Base-by-base conservation (phyloP, 83 land plant genomes). In the Thuja plicata region DNA sequence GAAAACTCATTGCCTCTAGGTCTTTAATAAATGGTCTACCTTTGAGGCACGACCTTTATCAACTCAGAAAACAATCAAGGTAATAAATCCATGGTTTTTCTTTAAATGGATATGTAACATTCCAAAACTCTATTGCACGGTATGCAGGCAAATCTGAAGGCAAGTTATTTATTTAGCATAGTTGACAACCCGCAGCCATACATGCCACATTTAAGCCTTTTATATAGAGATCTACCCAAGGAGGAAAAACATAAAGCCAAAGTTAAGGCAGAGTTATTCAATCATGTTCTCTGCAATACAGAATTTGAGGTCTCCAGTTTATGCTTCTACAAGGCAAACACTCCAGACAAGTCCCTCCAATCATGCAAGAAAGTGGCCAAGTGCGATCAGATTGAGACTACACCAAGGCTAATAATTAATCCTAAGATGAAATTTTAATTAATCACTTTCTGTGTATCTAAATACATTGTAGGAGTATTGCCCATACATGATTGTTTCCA, bases 171-270 rank as follows among this genome's bases (percentile, higher is more conserved):
- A 84, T 92, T 95, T 76, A 94, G 94, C 54, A 41, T 84, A 17
- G 52, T 27, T 84, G 62, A 24, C 8, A 21, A 21, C 86, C 88
- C 88, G 91, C 87, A 92, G 94, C 97, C 92, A 16, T 97, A 97
- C 82, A 95, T 93, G 99, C 99, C 99, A 4, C 99, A 97, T 89
- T 54, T 97, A 91, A 97, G 99, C 91, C 91, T 97, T 55, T 91
- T 96, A 16, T 97, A 97, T 88, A 94, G 89, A 27, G 94, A 96
- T 88, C 45, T 95, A 32, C 66, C 93, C 4, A 94, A 95, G 13
- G 97, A 96, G 19, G 94, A 93, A 57, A 95, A 93, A 92, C 91
- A 93, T 73, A 90, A 88, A 40, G 97, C 97, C 7, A 88, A 87
- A 86, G 90, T 91, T 24, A 95, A 82, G 88, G 99, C 94, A 60